Evolutionary conservation across 176 grass and related monocot genomes (phyloP).

Genomic region (Tuctoria greenei): DNA sequence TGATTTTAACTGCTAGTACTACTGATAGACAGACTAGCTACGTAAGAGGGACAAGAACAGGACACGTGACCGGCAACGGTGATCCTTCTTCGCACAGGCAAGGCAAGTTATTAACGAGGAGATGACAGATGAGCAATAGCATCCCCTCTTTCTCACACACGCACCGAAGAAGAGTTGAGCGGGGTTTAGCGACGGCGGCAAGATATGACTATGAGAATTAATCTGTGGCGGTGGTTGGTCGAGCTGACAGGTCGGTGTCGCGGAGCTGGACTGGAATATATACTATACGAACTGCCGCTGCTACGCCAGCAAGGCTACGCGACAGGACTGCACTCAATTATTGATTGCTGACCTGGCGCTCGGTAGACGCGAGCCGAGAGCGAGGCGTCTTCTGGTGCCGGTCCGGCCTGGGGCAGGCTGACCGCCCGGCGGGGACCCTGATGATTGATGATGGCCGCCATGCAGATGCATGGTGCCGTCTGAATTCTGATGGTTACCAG

Average conservation of each 20-base stretch:
- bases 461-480: too few species aligned
- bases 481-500: too few species aligned
- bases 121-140: not conserved
- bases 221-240: conserved; percentile 1
- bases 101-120: too few species aligned
- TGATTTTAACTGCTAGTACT: not conserved
- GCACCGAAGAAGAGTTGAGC: not conserved
- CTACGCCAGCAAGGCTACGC: not conserved
- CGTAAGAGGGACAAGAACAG: too few species aligned
- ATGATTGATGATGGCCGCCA: not conserved
- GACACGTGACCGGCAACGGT: too few species aligned
- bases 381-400: conserved; percentile 25
- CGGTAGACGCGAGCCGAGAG: too few species aligned
- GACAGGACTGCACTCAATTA: not conserved
- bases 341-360: not conserved
- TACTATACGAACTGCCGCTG: not conserved
- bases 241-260: conserved; percentile 9
- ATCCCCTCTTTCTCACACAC: not conserved
- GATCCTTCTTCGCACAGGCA: too few species aligned
- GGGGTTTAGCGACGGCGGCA: not conserved
- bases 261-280: not conserved
- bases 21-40: too few species aligned
- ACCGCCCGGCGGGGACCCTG: not conserved
- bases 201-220: not conserved
- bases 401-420: conserved; percentile 4